Percentiles rank a stretch among this genome's conserved stretches.
Evolutionary conservation across 2,329 filamentous ascomycete species (phyloP).

Genomic region (Fusarium austroafricanum): DNA sequence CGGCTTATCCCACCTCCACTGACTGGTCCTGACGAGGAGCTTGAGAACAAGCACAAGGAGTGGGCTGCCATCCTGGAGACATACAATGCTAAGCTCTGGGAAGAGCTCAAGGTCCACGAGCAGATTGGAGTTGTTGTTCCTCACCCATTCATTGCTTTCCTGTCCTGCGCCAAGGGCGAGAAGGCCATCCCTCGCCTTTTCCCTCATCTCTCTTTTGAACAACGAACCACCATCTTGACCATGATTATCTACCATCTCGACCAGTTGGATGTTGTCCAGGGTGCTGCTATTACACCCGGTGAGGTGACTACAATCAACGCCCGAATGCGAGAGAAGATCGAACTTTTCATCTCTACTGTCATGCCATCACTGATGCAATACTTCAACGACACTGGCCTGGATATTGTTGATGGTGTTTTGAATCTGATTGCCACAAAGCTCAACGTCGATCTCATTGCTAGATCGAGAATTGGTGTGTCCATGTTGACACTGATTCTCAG

Average conservation of each 20-base stretch:
- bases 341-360: conserved; percentile 87
- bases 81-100: conserved; percentile 87
- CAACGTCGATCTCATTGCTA: conserved; percentile 85
- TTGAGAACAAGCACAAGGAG: conserved; percentile 79
- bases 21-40: conserved; percentile 71
- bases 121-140: conserved; percentile 81
- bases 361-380: conserved; percentile 92
- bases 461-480: conserved; percentile 87
- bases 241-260: conserved; percentile 96
- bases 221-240: conserved; percentile 93
- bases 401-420: conserved; percentile 90
- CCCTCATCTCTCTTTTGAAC: conserved; percentile 89
- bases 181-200: conserved; percentile 95
- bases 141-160: conserved; percentile 95
- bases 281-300: conserved; percentile 78
- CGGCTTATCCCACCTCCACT: conserved; percentile 76
- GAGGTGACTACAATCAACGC: conserved; percentile 78
- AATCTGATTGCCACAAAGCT: conserved; percentile 85
- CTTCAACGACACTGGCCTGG: conserved; percentile 88
- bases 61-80: conserved; percentile 71
- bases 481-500: conserved; percentile 95
- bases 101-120: conserved; percentile 89
- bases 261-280: conserved; percentile 87
- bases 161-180: conserved; percentile 96
- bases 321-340: conserved; percentile 88